Percentiles rank a stretch among this genome's conserved stretches.
phyloP scores from a whole-genome alignment of 345 rosid species.

The Aethionema arabicum region DNA sequence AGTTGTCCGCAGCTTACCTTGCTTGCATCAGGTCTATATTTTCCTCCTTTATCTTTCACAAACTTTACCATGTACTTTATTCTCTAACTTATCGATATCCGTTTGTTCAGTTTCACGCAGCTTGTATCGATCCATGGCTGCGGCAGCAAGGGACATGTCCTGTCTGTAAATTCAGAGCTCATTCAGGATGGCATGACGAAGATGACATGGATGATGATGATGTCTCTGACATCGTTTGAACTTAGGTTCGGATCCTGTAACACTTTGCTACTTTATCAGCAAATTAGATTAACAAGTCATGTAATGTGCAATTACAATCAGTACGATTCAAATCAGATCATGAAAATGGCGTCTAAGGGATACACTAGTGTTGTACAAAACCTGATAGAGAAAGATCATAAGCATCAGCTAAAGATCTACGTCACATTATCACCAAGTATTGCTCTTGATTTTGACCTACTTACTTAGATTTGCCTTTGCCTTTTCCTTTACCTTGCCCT shows the following conservation, averaged over 20 bases:
- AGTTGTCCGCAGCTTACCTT: slow-evolving; percentile 65
- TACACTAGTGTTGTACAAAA: background rate
- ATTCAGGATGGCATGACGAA: slow-evolving; percentile 57
- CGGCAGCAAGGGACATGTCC: slow-evolving; percentile 88
- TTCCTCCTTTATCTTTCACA: slow-evolving; percentile 2
- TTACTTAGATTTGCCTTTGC: slow-evolving; percentile 63
- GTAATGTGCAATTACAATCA: slow-evolving; percentile 9
- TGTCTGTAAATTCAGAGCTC: slow-evolving; percentile 71
- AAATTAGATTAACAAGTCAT: slow-evolving; percentile 8
- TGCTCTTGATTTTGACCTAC: slow-evolving; percentile 10
- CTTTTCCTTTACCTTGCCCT: slow-evolving; percentile 78
- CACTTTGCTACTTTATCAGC: slow-evolving; percentile 3
- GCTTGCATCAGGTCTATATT: slow-evolving; percentile 66
- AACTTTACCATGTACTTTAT: slow-evolving; percentile 3
- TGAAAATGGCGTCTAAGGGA: background rate
- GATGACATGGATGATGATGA: slow-evolving; percentile 38
- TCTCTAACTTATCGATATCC: background rate
- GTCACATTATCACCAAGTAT: too few relatives aligned
- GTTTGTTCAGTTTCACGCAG: slow-evolving; percentile 68
- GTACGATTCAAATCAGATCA: slow-evolving; percentile 1
- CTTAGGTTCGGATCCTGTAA: slow-evolving; percentile 6
- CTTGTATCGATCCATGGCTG: slow-evolving; percentile 79
- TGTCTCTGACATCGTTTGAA: slow-evolving; percentile 59
- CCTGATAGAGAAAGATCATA: too few relatives aligned
- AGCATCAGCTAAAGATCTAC: too few relatives aligned